Conservation (phyloP, 495 filamentous ascomycete species). For the Talaromyces liani region DNA sequence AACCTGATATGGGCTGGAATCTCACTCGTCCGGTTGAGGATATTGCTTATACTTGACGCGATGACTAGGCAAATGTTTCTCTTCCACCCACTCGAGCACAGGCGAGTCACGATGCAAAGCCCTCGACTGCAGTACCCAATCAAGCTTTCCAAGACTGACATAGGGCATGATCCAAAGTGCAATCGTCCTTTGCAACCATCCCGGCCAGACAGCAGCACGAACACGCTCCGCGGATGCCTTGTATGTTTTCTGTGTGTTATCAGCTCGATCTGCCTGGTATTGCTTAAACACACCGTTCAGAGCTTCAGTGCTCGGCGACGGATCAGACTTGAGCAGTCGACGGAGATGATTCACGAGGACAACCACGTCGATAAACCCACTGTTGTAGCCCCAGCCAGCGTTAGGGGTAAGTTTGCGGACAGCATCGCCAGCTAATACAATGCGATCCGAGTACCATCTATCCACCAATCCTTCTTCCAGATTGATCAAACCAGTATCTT, state of each 20-base stretch:
- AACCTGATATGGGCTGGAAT: not conserved
- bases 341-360: constrained; percentile 17
- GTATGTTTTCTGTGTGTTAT: not conserved
- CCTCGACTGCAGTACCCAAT: not conserved
- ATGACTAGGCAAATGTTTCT: constrained; percentile 2
- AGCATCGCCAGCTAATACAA: constrained; percentile 30
- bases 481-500: constrained; percentile 12
- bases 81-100: constrained; percentile 1
- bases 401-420: constrained; percentile 29
- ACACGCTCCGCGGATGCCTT: not conserved
- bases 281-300: not conserved
- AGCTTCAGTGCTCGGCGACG: not conserved
- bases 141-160: not conserved
- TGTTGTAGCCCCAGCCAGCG: constrained; percentile 22
- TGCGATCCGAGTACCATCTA: constrained; percentile 22
- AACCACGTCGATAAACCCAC: constrained; percentile 23
- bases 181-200: constrained; percentile 1
- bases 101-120: not conserved
- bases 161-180: not conserved
- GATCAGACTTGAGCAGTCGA: constrained; percentile 1
- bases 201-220: not conserved
- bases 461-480: constrained; percentile 29
- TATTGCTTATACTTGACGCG: not conserved
- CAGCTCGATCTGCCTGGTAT: not conserved
- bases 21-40: constrained; percentile 1